These are phyloP conservation scores for Candida ficus DNA, from an alignment of 805 yeast genomes.

Conservation along the genomic window DNA sequence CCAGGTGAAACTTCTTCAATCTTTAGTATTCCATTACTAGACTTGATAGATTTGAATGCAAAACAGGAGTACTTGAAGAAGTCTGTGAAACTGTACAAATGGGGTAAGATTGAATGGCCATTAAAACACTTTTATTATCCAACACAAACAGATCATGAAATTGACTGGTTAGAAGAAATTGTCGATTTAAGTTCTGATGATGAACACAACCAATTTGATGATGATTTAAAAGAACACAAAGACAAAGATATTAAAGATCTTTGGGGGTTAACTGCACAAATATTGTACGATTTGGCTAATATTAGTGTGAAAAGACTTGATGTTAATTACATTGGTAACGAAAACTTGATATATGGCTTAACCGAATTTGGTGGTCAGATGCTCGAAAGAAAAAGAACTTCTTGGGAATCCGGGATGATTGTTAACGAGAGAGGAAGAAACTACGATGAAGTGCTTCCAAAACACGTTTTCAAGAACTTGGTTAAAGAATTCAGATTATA, in stretches of 20 bases:
- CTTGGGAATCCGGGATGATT: slow-evolving; percentile 52
- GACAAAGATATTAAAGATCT: slow-evolving; percentile 56
- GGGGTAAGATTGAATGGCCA: slow-evolving; percentile 74
- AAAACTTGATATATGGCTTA: slow-evolving; percentile 56
- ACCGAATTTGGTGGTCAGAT: slow-evolving; percentile 53
- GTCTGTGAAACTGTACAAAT: slow-evolving; percentile 35
- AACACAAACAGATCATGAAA: slow-evolving; percentile 47
- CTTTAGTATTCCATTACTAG: slow-evolving; percentile 65
- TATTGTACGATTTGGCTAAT: slow-evolving; percentile 63
- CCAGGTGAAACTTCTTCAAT: slow-evolving; percentile 75
- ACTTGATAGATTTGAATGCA: slow-evolving; percentile 35
- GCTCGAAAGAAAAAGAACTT: slow-evolving; percentile 40
- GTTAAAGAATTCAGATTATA: slow-evolving; percentile 16
- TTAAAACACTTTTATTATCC: slow-evolving; percentile 60
- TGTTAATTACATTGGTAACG: slow-evolving; percentile 48
- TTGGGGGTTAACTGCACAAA: slow-evolving; percentile 82
- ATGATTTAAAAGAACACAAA: slow-evolving; percentile 21
- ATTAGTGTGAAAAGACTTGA: slow-evolving; percentile 36
- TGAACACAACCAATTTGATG: slow-evolving; percentile 25
- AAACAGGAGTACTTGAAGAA: slow-evolving; percentile 29
- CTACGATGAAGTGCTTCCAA: slow-evolving; percentile 31
- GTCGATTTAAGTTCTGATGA: slow-evolving; percentile 57
- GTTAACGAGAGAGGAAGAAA: slow-evolving; percentile 24
- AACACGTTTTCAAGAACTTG: slow-evolving; percentile 18
- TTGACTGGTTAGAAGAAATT: slow-evolving; percentile 56